Evolutionary conservation across 2,329 filamentous ascomycete genomes (phyloP).

Genomic region (Gliomastix tumulicola): DNA sequence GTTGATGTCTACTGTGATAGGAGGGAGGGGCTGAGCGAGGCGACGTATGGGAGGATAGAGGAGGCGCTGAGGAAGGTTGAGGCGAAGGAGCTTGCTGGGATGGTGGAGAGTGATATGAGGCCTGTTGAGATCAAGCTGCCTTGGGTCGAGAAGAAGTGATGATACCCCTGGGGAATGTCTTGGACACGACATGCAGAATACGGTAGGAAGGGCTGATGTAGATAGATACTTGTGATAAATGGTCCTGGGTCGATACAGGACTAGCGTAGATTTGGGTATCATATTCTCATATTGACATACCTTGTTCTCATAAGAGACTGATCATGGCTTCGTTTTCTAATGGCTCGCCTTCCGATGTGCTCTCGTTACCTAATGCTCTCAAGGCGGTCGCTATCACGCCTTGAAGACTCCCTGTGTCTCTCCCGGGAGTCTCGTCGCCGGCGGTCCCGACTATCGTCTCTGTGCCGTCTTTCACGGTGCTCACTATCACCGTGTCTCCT

Average conservation of each 20-base stretch:
- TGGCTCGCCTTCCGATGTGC: no score
- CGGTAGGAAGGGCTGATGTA: background rate
- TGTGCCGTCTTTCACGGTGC: constrained; percentile 1
- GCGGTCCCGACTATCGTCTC: background rate
- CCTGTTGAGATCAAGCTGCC: constrained; percentile 45
- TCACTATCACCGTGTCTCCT: constrained; percentile 4
- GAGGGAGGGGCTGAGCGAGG: constrained; percentile 50
- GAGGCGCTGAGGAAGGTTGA: constrained; percentile 36
- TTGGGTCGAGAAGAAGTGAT: constrained; percentile 28
- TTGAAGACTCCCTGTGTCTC: no score
- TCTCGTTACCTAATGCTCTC: no score
- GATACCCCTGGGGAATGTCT: no score
- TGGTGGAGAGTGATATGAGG: constrained; percentile 41
- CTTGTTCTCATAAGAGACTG: no score
- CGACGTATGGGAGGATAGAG: constrained; percentile 50
- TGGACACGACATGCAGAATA: background rate
- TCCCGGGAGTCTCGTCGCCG: background rate
- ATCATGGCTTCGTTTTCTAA: no score
- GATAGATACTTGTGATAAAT: no score
- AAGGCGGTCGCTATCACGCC: no score
- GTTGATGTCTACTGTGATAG: constrained; percentile 70
- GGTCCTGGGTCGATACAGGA: no score
- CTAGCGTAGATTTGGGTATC: background rate
- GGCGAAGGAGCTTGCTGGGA: constrained; percentile 45
- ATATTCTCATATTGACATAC: background rate